phyloP scores from a whole-genome alignment of 495 filamentous ascomycete species.

The Aspergillus saccharolyticus region DNA sequence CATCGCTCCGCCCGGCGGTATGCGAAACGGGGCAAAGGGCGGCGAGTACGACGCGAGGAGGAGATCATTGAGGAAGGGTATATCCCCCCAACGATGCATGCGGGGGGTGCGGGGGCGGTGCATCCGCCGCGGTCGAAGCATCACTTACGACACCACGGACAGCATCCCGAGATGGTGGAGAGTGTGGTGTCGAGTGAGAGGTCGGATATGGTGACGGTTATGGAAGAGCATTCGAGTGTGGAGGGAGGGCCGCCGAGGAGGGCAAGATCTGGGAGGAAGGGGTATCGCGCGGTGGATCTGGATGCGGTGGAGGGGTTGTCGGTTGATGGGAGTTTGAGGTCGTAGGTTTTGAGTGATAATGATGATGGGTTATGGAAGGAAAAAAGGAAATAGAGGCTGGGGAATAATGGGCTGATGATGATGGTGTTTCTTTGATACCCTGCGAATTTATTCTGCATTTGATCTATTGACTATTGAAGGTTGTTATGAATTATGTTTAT shows the following conservation, averaged over 20 bases:
- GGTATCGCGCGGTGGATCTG: slow-evolving; percentile 14
- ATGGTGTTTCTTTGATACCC: slow-evolving; percentile 7
- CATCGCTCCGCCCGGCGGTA: too few relatives aligned
- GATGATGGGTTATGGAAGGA: not conserved
- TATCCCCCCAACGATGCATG: not conserved
- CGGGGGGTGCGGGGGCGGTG: not conserved
- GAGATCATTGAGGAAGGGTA: not conserved
- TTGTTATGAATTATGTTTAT: slow-evolving; percentile 3
- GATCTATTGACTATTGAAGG: too few relatives aligned
- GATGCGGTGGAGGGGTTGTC: slow-evolving; percentile 20
- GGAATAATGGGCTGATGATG: not conserved
- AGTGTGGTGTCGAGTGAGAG: slow-evolving; percentile 24
- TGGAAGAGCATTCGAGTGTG: slow-evolving; percentile 28
- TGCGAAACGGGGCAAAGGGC: too few relatives aligned
- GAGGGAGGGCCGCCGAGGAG: slow-evolving; percentile 1
- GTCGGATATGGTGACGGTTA: slow-evolving; percentile 28
- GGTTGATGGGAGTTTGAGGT: slow-evolving; percentile 30
- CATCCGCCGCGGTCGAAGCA: not conserved
- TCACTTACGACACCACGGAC: not conserved
- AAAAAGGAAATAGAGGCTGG: too few relatives aligned
- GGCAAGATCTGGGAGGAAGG: not conserved
- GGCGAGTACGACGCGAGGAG: not conserved
- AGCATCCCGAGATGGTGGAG: slow-evolving; percentile 15
- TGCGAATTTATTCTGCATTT: not conserved
- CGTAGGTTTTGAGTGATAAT: slow-evolving; percentile 19